phyloP scores from a whole-genome alignment of 345 rosid species.

The Erucastrum elatum region DNA sequence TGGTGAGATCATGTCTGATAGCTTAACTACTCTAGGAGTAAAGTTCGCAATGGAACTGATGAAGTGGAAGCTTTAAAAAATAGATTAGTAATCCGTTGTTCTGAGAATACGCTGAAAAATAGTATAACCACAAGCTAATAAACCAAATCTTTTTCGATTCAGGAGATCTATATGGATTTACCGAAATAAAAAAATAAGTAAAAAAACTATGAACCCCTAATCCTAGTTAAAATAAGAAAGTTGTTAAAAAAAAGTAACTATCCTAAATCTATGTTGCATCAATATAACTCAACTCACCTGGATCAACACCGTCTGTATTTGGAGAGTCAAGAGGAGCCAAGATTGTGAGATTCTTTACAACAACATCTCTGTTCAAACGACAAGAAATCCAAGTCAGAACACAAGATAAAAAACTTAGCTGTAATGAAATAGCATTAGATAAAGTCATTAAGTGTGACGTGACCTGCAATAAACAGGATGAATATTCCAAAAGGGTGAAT shows the following conservation, averaged over 20 bases:
- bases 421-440: not conserved
- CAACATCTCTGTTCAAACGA: constrained; percentile 78
- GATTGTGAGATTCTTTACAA: constrained; percentile 78
- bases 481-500: constrained; percentile 96
- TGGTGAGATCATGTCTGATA: not conserved
- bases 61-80: no score
- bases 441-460: constrained; percentile 9
- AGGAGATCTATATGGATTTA: no score
- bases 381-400: constrained; percentile 29
- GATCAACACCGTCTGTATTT: constrained; percentile 95
- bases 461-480: constrained; percentile 99
- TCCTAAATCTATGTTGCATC: not conserved
- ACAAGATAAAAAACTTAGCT: not conserved
- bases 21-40: not conserved
- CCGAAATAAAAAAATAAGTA: no score
- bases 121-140: not conserved
- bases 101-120: not conserved
- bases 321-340: constrained; percentile 96
- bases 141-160: not conserved
- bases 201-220: not conserved
- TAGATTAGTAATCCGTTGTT: not conserved
- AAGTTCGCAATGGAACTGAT: not conserved
- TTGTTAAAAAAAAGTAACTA: not conserved
- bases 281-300: constrained; percentile 51
- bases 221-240: not conserved